These are phyloP conservation scores for Microdochium nivale DNA, from an alignment of 2,329 filamentous ascomycete genomes.

Conservation along the genomic window DNA sequence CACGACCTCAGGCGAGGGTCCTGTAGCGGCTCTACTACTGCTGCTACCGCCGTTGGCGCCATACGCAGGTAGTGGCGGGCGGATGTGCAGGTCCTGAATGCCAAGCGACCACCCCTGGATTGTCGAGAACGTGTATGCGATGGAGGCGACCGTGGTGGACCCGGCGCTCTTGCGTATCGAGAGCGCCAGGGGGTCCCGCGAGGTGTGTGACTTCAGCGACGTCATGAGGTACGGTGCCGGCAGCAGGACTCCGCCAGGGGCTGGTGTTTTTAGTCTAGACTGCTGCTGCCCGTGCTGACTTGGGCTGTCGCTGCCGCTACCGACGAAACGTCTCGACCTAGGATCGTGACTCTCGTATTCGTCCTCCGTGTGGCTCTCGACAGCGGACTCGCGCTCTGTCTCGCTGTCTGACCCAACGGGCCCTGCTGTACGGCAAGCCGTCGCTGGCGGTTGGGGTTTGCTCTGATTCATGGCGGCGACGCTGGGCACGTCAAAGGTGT, in stretches of 20 bases:
- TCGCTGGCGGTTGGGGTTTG: neutral
- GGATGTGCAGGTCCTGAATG: constrained; percentile 77
- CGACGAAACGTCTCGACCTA: neutral
- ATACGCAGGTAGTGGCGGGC: neutral
- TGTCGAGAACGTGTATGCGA: constrained; percentile 77
- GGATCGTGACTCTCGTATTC: neutral
- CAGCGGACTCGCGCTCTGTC: neutral
- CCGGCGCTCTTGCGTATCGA: constrained; percentile 62
- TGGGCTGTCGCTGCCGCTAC: too few relatives aligned
- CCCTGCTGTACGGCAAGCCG: constrained; percentile 4
- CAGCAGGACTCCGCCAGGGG: constrained; percentile 4
- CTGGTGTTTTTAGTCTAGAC: neutral
- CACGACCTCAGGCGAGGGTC: constrained; percentile 20
- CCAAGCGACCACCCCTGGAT: constrained; percentile 80
- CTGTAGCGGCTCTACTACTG: neutral
- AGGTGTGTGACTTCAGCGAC: constrained; percentile 73
- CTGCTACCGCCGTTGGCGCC: neutral
- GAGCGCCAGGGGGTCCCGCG: constrained; percentile 70
- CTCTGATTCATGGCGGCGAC: neutral
- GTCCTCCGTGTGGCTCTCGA: constrained; percentile 1
- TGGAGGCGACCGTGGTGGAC: constrained; percentile 61
- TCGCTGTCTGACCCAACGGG: constrained; percentile 5
- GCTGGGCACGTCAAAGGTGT: constrained; percentile 45
- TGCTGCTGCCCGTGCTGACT: neutral
- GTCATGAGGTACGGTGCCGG: constrained; percentile 54